Evolutionary conservation across 2,329 filamentous ascomycete genomes (phyloP), one percentile per base, ranked within the genome.

Genomic region (Dothistroma pini): DNA sequence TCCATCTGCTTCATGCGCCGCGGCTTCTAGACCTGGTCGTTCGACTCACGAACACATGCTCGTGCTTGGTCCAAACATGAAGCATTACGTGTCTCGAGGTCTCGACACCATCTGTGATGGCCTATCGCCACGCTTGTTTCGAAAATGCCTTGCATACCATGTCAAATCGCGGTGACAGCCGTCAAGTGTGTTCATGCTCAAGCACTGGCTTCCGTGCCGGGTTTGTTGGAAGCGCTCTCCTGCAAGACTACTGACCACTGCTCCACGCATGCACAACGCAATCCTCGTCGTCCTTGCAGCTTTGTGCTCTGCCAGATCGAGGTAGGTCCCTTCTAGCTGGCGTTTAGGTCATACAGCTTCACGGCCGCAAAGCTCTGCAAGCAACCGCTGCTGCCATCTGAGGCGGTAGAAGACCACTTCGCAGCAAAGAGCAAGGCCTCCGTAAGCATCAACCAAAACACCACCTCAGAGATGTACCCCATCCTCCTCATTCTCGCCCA

Each of bases 391-490:
- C 25, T 29, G 25, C 25, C 25, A 29, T 29, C 25, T 29, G 25
- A 29, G 25, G 25, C 25, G 25, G 25, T 29, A 29, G 25, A 6
- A 3, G 25, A 2, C 6, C 25, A 3, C 25, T 29, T 29, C 25
- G 6, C 25, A 29, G 25, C 25, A 29, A 29, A 29, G 25, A 29
- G 25, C 25, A 29, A 29, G 25, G 25, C 6, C 9, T 11, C 41
- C n/a, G 8, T 14, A n/a, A n/a, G 4, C n/a, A 14, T 19, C 5
- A 4, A n/a, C 10, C 14, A 1, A 19, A n/a, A 14, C 4, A 6
- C 3, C 41, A 44, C 21, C 35, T 79, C 72, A 89, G 51, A 89
- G 74, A 75, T 89, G 85, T 78, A 89, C 78, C 1, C 87, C 86
- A 21, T 80, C 77, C 9, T 81, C 79, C 22, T 70, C 71, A 2